A percentile compares a stretch with the other conserved stretches of the same genome.
These are phyloP conservation scores for Fraxinus xanthoxyloides DNA, from an alignment of 305 asterid species.

Conservation along the genomic window DNA sequence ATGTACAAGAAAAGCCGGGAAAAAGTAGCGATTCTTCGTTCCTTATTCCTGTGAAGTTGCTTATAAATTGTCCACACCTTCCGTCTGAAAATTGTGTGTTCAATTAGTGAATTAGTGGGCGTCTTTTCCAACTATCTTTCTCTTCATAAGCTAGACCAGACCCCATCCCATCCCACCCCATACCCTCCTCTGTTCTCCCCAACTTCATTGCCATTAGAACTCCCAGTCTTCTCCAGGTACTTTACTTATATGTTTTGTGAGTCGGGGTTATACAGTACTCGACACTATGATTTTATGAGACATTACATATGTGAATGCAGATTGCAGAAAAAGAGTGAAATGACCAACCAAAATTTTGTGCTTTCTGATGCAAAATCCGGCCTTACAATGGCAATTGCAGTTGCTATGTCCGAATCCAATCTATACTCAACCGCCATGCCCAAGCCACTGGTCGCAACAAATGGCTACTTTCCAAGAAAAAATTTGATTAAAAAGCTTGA, in stretches of 20 bases:
- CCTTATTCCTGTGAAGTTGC: constrained; percentile 35
- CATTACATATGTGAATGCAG: constrained; percentile 29
- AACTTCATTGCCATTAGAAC: constrained; percentile 25
- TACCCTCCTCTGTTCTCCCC: constrained; percentile 19
- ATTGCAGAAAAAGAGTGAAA: constrained; percentile 13
- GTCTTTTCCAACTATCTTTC: constrained; percentile 2
- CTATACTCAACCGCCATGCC: constrained; percentile 21
- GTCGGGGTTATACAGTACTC: neutral
- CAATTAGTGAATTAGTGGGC: neutral
- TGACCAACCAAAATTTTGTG: constrained; percentile 62
- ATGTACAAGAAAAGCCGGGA: neutral
- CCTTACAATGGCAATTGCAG: constrained; percentile 40
- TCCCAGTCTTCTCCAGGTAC: constrained; percentile 44
- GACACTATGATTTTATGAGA: neutral
- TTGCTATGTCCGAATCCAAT: constrained; percentile 46
- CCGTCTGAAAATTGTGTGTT: constrained; percentile 18
- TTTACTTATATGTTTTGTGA: neutral
- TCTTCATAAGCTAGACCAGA: neutral
- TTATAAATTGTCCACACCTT: constrained; percentile 48
- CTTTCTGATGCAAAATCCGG: constrained; percentile 52
- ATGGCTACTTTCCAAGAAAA: constrained; percentile 23
- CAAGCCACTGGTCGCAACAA: constrained; percentile 10
- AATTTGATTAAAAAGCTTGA: constrained; percentile 32
- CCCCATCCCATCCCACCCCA: neutral
- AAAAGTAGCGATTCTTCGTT: constrained; percentile 34